Evolutionary conservation across 176 grass and related monocot species (phyloP), one percentile per base, ranked within the genome.

Genomic region (Musa troglodytarum): DNA sequence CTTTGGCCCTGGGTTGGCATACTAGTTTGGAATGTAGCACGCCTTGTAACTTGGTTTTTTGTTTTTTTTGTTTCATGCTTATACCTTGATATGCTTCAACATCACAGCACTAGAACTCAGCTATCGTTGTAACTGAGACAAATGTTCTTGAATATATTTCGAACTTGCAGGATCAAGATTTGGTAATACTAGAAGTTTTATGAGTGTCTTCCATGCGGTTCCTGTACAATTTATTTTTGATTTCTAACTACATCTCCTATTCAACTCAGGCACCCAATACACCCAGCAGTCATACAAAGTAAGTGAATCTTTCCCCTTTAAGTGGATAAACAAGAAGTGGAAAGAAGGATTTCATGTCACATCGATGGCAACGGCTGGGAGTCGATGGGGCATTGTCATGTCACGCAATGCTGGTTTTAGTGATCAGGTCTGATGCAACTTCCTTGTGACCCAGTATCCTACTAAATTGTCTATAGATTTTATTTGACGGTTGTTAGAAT

Each of bases 301-400:
- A 17, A 74, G 72, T 29, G 72, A 74, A 34, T 74, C 72, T 19
- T 74, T 74, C 12, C 72, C 72, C 14, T 74, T 26, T 16, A 74
- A 74, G 57, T 74, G 72, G 72, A 74, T 74, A 74, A 74, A 57
- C 25, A 74, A 74, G 72, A 74, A 74, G 22, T 74, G 72, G 72
- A 74, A 74, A 57, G 72, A 74, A 74, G 72, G 72, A 29, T 74
- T 74, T 28, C 72, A 74, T 34, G 72, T 74, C 53, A 74, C 72
- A 57, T 74, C 72, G 10, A 74, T 74, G 72, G 72, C 72, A 56
- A 74, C 72, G 3, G 52, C 72, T 58, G 72, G 53, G 13, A 74
- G 52, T 13, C 11, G 72, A 19, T 74, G 72, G 72, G 72, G 72
- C 23, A 74, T 74, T 57, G 72, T 74, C 72, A 74, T 74, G 72